Base-by-base conservation (phyloP, 2,329 filamentous ascomycete species). In the Macrophomina pseudophaseolina region DNA sequence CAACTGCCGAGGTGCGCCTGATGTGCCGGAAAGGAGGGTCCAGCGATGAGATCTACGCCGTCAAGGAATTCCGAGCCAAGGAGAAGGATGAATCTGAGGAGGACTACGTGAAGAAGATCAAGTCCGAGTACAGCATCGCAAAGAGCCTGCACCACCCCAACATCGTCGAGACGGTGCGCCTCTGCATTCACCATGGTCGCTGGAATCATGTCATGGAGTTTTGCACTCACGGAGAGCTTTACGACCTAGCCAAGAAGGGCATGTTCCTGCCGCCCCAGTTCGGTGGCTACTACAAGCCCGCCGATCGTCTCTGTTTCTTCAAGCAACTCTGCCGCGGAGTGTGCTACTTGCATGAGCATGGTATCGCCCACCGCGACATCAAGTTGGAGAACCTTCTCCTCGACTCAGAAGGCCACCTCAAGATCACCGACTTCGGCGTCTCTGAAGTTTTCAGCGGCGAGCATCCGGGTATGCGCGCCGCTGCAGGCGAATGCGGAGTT, bases 151-250 rank as follows among this genome's bases (percentile, higher is more conserved):
- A 93, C 72, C 93, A 97, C 75, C 92, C 93, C 60, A 97, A 97
- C 76, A 91, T 97, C 72, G 91, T 97, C 69, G 87, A 92, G 77
- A 94, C 92, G 0, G 81, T 93, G 65, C 87, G 90, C 35, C 83
- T 97, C 5, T 95, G 92, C 80, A 79, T 86, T 14, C 86, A 93
- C 71, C 86, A 89, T 71, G 88, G 87, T 38, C 88, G 90, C 46
- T 96, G 91, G 91, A 94, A 93, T 76, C 92, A 96, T 76, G 92
- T 97, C 66, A 97, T 97, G 93, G 92, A 97, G 76, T 96, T 91
- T 76, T 97, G 93, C 80, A 85, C 87, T 3, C 88, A 92, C 71
- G 93, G 93, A 53, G 93, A 97, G 74, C 81, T 97, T 5, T 94
- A 91, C 76, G 84, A 85, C 69, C 81, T 97, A 12, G 89, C 96